A percentile compares a stretch with the other conserved stretches of the same genome.
phyloP scores from a whole-genome alignment of 202 grass and related monocot genomes.

The Carex arenaria region DNA sequence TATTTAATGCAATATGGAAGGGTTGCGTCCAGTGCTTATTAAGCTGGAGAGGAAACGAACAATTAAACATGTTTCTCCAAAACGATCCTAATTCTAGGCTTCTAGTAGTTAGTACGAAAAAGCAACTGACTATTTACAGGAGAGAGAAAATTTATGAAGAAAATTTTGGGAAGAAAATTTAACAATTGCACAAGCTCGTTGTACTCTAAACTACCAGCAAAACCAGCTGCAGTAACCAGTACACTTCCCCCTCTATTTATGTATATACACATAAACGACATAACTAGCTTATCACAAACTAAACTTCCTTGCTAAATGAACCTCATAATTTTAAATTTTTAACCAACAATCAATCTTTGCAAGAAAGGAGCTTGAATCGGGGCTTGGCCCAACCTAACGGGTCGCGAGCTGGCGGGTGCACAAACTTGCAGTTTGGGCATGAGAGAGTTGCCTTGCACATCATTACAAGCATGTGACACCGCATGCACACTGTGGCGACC shows the following conservation, averaged over 20 bases:
- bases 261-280: conserved; percentile 43
- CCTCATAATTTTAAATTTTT: conserved; percentile 4
- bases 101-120: background rate
- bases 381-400: conserved; percentile 35
- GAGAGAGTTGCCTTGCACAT: conserved; percentile 68
- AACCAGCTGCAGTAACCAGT: conserved; percentile 18
- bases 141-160: background rate
- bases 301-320: conserved; percentile 16
- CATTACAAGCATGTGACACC: conserved; percentile 96
- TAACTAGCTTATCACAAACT: conserved; percentile 24
- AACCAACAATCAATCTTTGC: conserved; percentile 45
- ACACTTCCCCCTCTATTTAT: conserved; percentile 46
- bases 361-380: conserved; percentile 58
- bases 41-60: background rate
- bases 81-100: background rate
- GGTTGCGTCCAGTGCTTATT: background rate
- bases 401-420: conserved; percentile 40
- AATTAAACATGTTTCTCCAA: background rate
- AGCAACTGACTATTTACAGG: background rate
- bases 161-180: conserved; percentile 19
- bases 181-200: conserved; percentile 22
- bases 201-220: conserved; percentile 26
- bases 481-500: conserved; percentile 75
- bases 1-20: background rate
- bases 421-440: conserved; percentile 94